Percentiles rank a stretch among this genome's conserved stretches.
phyloP scores from a whole-genome alignment of 495 filamentous ascomycete genomes.

The Neurospora sublineolata region DNA sequence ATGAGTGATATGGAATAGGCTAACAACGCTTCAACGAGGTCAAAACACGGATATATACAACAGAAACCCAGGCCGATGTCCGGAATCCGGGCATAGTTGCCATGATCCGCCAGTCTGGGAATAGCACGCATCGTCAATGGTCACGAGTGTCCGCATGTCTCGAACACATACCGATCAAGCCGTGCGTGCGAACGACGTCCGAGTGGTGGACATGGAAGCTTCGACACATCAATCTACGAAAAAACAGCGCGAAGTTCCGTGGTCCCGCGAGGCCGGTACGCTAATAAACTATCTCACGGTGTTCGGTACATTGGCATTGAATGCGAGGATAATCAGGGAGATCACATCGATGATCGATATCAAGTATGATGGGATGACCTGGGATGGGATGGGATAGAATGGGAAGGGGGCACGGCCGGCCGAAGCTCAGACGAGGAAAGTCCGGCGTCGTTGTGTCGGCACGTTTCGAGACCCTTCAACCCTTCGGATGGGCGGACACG shows the following conservation, averaged over 20 bases:
- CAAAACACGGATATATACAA: not conserved
- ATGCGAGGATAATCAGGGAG: not conserved
- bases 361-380: not conserved
- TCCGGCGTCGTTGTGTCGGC: not conserved
- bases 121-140: not conserved
- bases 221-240: not conserved
- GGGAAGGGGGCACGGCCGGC: not conserved
- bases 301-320: not conserved
- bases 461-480: not conserved
- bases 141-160: not conserved
- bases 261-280: not conserved
- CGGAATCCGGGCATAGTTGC: not conserved
- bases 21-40: not conserved
- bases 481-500: not conserved
- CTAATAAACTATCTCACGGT: not conserved
- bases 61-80: not conserved
- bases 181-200: not conserved
- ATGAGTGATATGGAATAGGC: not conserved
- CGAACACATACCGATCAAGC: not conserved
- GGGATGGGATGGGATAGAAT: not conserved
- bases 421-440: not conserved
- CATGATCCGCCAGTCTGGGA: not conserved
- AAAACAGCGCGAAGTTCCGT: not conserved
- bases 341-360: not conserved
- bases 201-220: not conserved